Percentiles rank a stretch among this genome's conserved stretches.
Evolutionary conservation across 805 yeast genomes (phyloP).

Genomic region (Myxozyma sirexii): DNA sequence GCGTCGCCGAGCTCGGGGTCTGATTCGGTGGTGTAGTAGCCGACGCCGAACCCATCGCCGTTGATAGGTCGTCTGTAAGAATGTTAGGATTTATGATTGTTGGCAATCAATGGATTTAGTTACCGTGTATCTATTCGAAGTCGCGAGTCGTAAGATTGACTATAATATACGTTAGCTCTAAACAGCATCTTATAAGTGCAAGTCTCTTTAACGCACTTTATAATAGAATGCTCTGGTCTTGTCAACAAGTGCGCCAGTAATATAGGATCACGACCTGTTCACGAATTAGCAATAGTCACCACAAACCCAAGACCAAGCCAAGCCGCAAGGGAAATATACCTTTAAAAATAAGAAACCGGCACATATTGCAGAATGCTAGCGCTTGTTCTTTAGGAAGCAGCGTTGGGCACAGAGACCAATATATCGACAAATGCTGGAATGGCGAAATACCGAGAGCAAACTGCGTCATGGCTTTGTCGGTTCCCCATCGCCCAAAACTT

Average conservation of each 20-base stretch:
- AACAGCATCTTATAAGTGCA: not conserved
- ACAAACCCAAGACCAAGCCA: not conserved
- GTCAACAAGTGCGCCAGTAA: conserved; percentile 83
- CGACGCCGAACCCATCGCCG: conserved; percentile 98
- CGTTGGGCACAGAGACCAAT: too few relatives aligned
- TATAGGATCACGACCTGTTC: conserved; percentile 77
- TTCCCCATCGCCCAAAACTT: too few relatives aligned
- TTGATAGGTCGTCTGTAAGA: conserved; percentile 76
- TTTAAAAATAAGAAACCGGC: conserved; percentile 88
- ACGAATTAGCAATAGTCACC: not conserved
- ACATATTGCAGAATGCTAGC: too few relatives aligned
- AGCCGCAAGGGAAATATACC: conserved; percentile 38
- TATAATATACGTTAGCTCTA: conserved; percentile 21
- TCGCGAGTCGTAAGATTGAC: conserved; percentile 88
- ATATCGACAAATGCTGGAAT: too few relatives aligned
- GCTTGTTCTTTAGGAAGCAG: too few relatives aligned
- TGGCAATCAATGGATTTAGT: not conserved
- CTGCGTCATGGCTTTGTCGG: too few relatives aligned
- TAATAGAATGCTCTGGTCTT: conserved; percentile 94
- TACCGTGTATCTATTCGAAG: conserved; percentile 71
- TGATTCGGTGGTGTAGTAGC: conserved; percentile 71
- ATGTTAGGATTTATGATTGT: not conserved
- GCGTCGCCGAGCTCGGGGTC: conserved; percentile 59
- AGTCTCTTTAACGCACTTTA: conserved; percentile 51
- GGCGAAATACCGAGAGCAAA: too few relatives aligned